phyloP scores from a whole-genome alignment of 148 eudicot genomes.

The Dianthus caryophyllus region DNA sequence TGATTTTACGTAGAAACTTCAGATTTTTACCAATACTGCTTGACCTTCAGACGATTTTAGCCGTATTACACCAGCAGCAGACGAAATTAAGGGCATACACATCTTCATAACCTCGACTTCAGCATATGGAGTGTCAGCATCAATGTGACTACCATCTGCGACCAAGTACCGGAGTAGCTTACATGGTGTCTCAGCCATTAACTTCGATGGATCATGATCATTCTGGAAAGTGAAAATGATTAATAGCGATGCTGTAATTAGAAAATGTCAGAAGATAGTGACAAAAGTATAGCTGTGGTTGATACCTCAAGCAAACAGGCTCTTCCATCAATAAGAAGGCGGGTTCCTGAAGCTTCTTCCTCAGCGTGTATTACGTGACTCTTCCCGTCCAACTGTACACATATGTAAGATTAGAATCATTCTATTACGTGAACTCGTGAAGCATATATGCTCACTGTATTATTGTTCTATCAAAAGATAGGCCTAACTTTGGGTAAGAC shows the following conservation, averaged over 20 bases:
- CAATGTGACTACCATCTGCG: slow-evolving; percentile 78
- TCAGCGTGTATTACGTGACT: slow-evolving; percentile 97
- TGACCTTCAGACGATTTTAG: slow-evolving; percentile 94
- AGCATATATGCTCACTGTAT: too few species aligned
- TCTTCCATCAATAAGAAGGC: slow-evolving; percentile 98
- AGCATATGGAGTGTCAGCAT: slow-evolving; percentile 93
- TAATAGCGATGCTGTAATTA: slow-evolving; percentile 18
- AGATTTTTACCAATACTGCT: slow-evolving; percentile 75
- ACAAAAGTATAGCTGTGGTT: neutral
- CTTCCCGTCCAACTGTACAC: slow-evolving; percentile 85
- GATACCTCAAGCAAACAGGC: slow-evolving; percentile 96
- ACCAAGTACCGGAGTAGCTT: slow-evolving; percentile 85
- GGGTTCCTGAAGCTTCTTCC: slow-evolving; percentile 99
- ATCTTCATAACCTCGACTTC: slow-evolving; percentile 99
- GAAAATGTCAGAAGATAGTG: slow-evolving; percentile 7
- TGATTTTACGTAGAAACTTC: neutral
- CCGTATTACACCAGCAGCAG: slow-evolving; percentile 79
- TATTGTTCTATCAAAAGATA: neutral
- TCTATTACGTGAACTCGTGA: too few species aligned
- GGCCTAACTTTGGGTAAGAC: neutral
- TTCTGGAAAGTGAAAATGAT: slow-evolving; percentile 47
- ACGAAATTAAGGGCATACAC: slow-evolving; percentile 99
- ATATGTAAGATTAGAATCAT: slow-evolving; percentile 4
- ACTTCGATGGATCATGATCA: slow-evolving; percentile 98
- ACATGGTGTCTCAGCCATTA: slow-evolving; percentile 97